Evolutionary conservation across 164 flowering plant species (phyloP).

Genomic region (Stephania cephalantha): DNA sequence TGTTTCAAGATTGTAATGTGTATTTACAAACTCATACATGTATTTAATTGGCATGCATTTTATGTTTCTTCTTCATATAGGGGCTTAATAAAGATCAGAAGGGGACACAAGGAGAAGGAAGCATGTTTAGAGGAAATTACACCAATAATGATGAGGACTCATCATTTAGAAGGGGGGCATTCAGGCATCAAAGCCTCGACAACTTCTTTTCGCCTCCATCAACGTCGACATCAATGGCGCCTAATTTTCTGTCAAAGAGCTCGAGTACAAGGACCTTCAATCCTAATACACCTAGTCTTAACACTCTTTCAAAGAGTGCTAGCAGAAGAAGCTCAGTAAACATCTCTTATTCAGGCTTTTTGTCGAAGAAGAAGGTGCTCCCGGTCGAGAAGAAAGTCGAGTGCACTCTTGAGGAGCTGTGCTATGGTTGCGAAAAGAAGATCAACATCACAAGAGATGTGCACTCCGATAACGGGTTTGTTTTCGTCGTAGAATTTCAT

Average conservation of each 20-base stretch:
- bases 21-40: neutral
- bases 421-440: constrained; percentile 55
- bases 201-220: constrained; percentile 12
- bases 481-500: neutral
- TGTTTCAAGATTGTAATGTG: neutral
- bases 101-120: constrained; percentile 3
- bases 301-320: constrained; percentile 11
- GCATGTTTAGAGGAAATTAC: constrained; percentile 12
- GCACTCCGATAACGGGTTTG: constrained; percentile 42
- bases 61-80: constrained; percentile 7
- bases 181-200: constrained; percentile 2
- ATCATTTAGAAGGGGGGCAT: neutral
- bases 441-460: constrained; percentile 51
- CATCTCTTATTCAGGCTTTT: constrained; percentile 50
- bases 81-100: constrained; percentile 9
- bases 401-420: constrained; percentile 75
- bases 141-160: neutral
- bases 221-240: neutral
- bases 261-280: constrained; percentile 14
- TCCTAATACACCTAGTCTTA: constrained; percentile 6
- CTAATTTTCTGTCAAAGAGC: constrained; percentile 12
- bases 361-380: constrained; percentile 30
- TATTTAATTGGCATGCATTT: neutral
- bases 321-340: constrained; percentile 29
- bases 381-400: constrained; percentile 53